These are phyloP conservation scores for Fusarium globosum DNA, from an alignment of 2,329 filamentous ascomycete genomes.

Conservation along the genomic window DNA sequence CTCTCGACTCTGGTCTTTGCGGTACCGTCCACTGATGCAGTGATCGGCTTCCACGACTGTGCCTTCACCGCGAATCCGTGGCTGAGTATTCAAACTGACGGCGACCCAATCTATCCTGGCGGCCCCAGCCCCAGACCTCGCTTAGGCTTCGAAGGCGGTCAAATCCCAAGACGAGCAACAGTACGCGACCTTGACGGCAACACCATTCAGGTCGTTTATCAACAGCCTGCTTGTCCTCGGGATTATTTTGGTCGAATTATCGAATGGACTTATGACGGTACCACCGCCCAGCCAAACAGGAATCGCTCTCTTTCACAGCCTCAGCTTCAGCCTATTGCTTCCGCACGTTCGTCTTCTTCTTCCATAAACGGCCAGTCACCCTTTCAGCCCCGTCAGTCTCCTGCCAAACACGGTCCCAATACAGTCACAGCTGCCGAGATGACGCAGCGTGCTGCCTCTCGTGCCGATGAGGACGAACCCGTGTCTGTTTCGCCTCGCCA, in stretches of 20 bases:
- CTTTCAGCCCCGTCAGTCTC: constrained; percentile 35
- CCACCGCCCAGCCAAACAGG: constrained; percentile 34
- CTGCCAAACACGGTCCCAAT: constrained; percentile 34
- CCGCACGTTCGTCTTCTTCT: constrained; percentile 37
- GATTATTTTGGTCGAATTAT: constrained; percentile 59
- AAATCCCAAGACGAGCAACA: constrained; percentile 57
- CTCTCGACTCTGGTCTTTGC: constrained; percentile 71
- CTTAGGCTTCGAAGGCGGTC: constrained; percentile 49
- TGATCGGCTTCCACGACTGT: constrained; percentile 77
- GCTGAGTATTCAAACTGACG: constrained; percentile 55
- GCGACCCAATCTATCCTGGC: constrained; percentile 35
- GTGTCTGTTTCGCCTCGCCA: constrained; percentile 47
- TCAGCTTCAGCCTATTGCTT: constrained; percentile 32
- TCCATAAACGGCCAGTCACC: constrained; percentile 36
- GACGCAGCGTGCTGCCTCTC: constrained; percentile 38
- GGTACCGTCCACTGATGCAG: constrained; percentile 72
- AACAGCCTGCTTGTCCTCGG: constrained; percentile 42
- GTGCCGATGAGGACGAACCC: constrained; percentile 33
- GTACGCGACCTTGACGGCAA: constrained; percentile 86
- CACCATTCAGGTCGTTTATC: constrained; percentile 80
- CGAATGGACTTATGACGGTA: constrained; percentile 62
- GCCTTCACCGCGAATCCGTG: constrained; percentile 70
- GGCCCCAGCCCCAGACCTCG: constrained; percentile 41
- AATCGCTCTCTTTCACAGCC: constrained; percentile 41
- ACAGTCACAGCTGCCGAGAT: constrained; percentile 40